Evolutionary conservation across 805 yeast species (phyloP).

Genomic region (Lachancea nothofagi): DNA sequence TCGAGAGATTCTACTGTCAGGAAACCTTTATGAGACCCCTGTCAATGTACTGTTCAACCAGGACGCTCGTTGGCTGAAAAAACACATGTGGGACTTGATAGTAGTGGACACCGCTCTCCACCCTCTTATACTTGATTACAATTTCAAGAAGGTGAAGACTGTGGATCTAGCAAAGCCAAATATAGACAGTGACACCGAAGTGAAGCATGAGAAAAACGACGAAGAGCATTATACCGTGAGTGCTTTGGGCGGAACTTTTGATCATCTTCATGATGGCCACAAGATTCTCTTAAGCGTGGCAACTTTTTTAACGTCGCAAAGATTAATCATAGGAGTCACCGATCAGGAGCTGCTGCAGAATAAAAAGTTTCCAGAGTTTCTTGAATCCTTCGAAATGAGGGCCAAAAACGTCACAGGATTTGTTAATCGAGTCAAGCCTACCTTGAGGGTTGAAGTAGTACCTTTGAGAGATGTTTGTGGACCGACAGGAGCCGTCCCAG

Average conservation of each 20-base stretch:
- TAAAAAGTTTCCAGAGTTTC: conserved; percentile 62
- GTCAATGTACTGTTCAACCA: conserved; percentile 22
- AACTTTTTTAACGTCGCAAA: conserved; percentile 49
- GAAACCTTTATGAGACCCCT: conserved; percentile 18
- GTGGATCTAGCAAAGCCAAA: conserved; percentile 1
- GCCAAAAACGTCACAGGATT: conserved; percentile 44
- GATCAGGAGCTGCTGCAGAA: conserved; percentile 66
- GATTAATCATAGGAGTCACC: conserved; percentile 77
- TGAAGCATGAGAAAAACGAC: conserved; percentile 16
- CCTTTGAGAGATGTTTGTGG: conserved; percentile 86
- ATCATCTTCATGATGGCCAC: conserved; percentile 94
- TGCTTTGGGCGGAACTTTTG: conserved; percentile 96
- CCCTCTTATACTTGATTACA: not conserved
- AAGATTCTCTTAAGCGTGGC: conserved; percentile 74
- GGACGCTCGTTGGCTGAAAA: not conserved
- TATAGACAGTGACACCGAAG: not conserved
- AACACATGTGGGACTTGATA: conserved; percentile 3
- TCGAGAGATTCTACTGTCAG: conserved; percentile 22
- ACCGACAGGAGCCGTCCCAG: conserved; percentile 73
- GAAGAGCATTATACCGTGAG: conserved; percentile 31
- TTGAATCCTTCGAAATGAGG: conserved; percentile 57
- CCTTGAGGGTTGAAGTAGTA: conserved; percentile 43
- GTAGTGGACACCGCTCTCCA: not conserved
- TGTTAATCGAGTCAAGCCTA: conserved; percentile 43
- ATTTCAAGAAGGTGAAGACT: conserved; percentile 3